Base-by-base conservation (phyloP, 2,329 filamentous ascomycete genomes). In the Fusarium verticillioides region DNA sequence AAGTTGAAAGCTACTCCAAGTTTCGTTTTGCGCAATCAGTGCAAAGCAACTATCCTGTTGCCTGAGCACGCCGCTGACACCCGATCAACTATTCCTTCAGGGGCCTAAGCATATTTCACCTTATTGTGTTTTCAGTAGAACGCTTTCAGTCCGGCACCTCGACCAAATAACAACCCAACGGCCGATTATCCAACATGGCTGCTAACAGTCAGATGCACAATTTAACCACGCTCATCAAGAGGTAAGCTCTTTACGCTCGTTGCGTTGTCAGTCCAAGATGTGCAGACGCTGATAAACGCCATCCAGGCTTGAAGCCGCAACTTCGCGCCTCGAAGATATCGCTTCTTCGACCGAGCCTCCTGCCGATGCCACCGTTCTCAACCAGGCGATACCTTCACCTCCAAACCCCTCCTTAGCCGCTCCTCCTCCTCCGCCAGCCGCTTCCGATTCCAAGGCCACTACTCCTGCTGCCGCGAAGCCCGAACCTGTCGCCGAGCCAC, bases 161-260 rank as follows among this genome's bases (percentile, higher is more conserved):
- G 11, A 30, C 34, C 10, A 46, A 32, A 46, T 23, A 26, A 59
- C 18, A 44, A 49, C 15, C 30, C 13, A 13, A 21, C 36, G 57
- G 54, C 18, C 49, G 43, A 50, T 54, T 54, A 26, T 53, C 52
- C 66, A 83, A 69, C 72, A 95, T 95, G 93, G 90, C 92, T 75
- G 91, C 91, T 76, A 85, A 91, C 72, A 93, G 89, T 84, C 94
- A 95, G 79, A 98, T 98, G 94, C 92, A 98, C 85, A 98, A 97
- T 82, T 86, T 99, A 72, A 97, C 95, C 40, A 99, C 96, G 61
- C 90, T 99, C 79, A 98, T 99, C 86, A 99, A 99, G 89, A 91
- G 96, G 96, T 98, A 89, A 78, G 37, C 49, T 44, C 34, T 40
- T 46, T 37, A 30, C 39, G 19, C 39, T 40, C n/a, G 9, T 36